phyloP scores from a whole-genome alignment of 2,329 filamentous ascomycete genomes.

The Dactylellina haptotyla region DNA sequence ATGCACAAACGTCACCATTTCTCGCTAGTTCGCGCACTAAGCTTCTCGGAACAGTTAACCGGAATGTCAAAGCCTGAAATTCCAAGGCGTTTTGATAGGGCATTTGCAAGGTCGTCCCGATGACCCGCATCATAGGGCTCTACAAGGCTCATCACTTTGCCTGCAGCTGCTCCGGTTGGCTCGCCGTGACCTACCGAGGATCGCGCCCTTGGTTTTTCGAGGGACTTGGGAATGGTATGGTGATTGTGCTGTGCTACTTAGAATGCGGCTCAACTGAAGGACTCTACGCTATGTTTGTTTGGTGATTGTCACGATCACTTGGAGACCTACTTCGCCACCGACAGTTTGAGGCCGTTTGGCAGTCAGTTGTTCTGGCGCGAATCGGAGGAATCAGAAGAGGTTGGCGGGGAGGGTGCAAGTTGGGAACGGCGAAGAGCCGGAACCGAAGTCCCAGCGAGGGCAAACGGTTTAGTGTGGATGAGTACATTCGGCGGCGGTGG shows the following conservation, averaged over 20 bases:
- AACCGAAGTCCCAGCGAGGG: background rate
- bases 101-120: background rate
- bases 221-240: background rate
- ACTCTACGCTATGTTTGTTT: too few relatives aligned
- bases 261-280: too few relatives aligned
- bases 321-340: constrained; percentile 8
- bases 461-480: background rate
- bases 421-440: background rate
- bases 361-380: background rate
- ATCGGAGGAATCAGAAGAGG: background rate
- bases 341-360: background rate
- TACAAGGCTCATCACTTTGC: constrained; percentile 13
- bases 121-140: background rate
- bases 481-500: too few relatives aligned
- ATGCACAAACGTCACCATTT: constrained; percentile 18
- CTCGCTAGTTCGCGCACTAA: background rate
- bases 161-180: too few relatives aligned
- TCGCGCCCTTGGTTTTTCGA: too few relatives aligned
- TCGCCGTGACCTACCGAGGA: too few relatives aligned
- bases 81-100: constrained; percentile 4
- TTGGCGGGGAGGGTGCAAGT: constrained; percentile 3
- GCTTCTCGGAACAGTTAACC: constrained; percentile 27
- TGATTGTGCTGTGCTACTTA: background rate
- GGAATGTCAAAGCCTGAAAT: constrained; percentile 7
- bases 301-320: background rate